Percentiles rank a stretch among this genome's conserved stretches.
Conservation (phyloP, 768 basidiomycete species). For the Harrya chromipes region DNA sequence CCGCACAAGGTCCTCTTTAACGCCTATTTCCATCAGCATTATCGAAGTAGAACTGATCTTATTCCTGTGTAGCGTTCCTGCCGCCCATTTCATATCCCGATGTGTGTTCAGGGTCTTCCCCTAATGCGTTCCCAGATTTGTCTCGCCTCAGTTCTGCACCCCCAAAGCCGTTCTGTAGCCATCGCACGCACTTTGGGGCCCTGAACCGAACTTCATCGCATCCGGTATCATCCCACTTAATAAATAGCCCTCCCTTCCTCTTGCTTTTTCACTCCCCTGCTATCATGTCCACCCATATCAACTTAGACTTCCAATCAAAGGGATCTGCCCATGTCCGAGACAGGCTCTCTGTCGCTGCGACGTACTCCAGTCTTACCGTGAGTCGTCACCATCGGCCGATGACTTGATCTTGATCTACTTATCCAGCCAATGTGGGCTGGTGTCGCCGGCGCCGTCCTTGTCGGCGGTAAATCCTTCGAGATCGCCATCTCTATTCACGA, state of each 20-base stretch:
- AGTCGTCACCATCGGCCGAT: constrained; percentile 23
- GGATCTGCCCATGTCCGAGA: constrained; percentile 60
- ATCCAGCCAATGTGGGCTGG: constrained; percentile 86
- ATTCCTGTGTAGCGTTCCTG: no score
- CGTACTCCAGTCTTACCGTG: constrained; percentile 64
- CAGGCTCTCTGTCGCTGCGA: constrained; percentile 65
- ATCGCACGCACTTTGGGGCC: constrained; percentile 5
- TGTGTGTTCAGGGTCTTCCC: constrained; percentile 26
- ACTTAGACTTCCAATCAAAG: constrained; percentile 58
- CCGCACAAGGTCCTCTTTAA: constrained; percentile 11
- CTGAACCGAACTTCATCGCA: constrained; percentile 9
- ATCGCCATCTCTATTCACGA: constrained; percentile 80
- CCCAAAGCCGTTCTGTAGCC: constrained; percentile 1
- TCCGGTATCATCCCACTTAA: constrained; percentile 21
- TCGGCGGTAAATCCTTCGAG: constrained; percentile 61
- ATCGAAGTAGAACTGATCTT: background rate
- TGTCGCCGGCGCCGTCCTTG: constrained; percentile 59
- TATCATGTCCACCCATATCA: constrained; percentile 48
- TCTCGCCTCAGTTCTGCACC: background rate
- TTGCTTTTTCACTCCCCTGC: constrained; percentile 19
- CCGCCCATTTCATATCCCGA: constrained; percentile 14
- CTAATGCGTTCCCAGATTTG: constrained; percentile 4
- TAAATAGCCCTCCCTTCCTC: constrained; percentile 34
- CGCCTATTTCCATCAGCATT: constrained; percentile 4
- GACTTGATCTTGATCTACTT: constrained; percentile 14